phyloP scores from a whole-genome alignment of 345 rosid species.

The Citrus maxima region DNA sequence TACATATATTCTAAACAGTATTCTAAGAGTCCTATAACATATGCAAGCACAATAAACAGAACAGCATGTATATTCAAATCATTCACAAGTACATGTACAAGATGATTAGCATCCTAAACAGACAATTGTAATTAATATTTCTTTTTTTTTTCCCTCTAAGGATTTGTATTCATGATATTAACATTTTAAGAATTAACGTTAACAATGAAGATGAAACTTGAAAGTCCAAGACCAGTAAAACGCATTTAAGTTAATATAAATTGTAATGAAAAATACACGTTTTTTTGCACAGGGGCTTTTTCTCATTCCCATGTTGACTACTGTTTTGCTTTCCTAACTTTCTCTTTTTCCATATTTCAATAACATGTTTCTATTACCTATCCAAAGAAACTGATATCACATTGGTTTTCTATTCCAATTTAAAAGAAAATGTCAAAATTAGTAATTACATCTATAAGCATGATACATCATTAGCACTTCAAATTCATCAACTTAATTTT shows the following conservation, averaged over 20 bases:
- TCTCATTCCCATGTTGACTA: too few species aligned
- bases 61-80: neutral
- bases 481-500: too few species aligned
- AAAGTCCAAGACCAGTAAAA: neutral
- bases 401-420: neutral
- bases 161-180: neutral
- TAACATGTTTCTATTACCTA: neutral
- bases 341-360: neutral
- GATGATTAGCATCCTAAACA: neutral
- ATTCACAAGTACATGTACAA: neutral
- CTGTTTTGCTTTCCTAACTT: neutral
- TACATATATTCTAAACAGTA: neutral
- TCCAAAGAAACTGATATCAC: neutral
- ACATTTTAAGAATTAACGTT: neutral
- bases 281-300: neutral
- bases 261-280: too few species aligned
- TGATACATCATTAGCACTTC: neutral
- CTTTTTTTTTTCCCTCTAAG: neutral
- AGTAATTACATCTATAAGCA: neutral
- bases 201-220: neutral
- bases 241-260: neutral
- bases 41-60: neutral
- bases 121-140: neutral
- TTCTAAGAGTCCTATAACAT: neutral
- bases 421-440: neutral